Evolutionary conservation across 345 rosid genomes (phyloP), one percentile per base, ranked within the genome.

Genomic region (Citrus australasica): DNA sequence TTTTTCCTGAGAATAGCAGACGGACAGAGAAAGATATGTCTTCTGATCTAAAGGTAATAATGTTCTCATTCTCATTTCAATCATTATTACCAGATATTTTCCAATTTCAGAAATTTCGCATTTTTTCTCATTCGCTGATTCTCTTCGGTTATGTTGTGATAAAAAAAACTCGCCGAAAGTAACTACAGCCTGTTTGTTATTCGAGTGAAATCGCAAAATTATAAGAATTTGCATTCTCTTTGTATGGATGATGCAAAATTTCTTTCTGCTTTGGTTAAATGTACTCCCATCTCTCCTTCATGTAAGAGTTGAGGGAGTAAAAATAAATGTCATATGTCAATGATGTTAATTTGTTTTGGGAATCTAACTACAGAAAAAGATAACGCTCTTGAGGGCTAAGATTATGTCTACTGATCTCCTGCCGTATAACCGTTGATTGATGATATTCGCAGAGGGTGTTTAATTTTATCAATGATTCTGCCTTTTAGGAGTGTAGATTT

Each of bases 41-140:
- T 76, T 22, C 73, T 76, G 24, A 53, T 82, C 1, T 55, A 77
- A 83, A 83, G 79, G 78, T 79, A 28, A 76, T 46, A 73, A 79
- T 79, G 22, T 76, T 67, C 80, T 73, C 78, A 24, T 56, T 66
- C 80, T 73, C 78, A 30, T 56, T 66, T 46, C 77, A 71, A 71
- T 82, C 75, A 61, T 82, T 76, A 61, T 82, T 76, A 13, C 6
- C 40, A 13, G 24, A 16, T 25, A 24, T 2, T 76, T 75, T 71
- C 71, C 62, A 6, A 25, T 78, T 63, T 74, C 56, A 58, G 63
- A 37, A 64, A 62, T 72, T 35, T 64, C 42, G 17, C 33, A 8
- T 61, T 61, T 46, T 67, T 73, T 67, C 68, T 84, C 62, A 28
- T 64, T 16, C 11, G 17, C 17, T 21, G 32, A 35, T 78, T 71